These are phyloP conservation scores for Amyloporia xantha DNA, from an alignment of 768 basidiomycete genomes.

Conservation along the genomic window DNA sequence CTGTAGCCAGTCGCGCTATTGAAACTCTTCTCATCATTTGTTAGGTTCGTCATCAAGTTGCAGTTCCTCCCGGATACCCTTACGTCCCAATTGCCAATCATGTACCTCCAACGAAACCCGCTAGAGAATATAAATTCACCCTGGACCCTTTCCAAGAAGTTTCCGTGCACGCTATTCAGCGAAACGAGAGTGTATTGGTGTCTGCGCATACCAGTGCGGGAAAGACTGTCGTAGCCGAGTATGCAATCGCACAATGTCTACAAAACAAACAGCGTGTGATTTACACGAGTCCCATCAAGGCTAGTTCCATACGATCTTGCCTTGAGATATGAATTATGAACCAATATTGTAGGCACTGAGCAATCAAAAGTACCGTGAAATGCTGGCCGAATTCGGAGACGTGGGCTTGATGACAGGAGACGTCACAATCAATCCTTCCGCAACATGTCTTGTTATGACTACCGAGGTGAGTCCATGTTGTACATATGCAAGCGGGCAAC, in stretches of 20 bases:
- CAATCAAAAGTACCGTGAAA: slow-evolving; percentile 98
- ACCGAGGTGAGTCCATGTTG: slow-evolving; percentile 65
- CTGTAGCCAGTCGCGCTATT: background rate
- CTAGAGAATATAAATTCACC: slow-evolving; percentile 89
- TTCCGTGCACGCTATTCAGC: slow-evolving; percentile 89
- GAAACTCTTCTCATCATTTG: background rate
- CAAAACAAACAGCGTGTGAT: slow-evolving; percentile 93
- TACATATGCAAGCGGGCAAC: background rate
- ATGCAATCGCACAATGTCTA: slow-evolving; percentile 96
- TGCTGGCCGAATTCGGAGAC: slow-evolving; percentile 95
- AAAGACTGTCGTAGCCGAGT: slow-evolving; percentile 99
- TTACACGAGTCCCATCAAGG: slow-evolving; percentile 99
- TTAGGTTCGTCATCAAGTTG: slow-evolving; percentile 93
- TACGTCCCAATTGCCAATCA: slow-evolving; percentile 90
- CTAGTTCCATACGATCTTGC: slow-evolving; percentile 31
- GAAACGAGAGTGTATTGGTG: slow-evolving; percentile 95
- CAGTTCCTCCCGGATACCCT: slow-evolving; percentile 85
- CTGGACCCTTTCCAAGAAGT: slow-evolving; percentile 97
- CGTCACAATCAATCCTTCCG: slow-evolving; percentile 96
- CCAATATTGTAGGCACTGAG: slow-evolving; percentile 72
- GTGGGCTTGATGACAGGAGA: slow-evolving; percentile 99
- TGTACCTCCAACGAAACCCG: slow-evolving; percentile 85
- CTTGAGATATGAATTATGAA: background rate
- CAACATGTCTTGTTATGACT: slow-evolving; percentile 98
- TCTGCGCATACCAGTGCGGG: slow-evolving; percentile 99